Base-by-base conservation (phyloP, 495 filamentous ascomycete genomes). In the Jackrogersella multiformis region DNA sequence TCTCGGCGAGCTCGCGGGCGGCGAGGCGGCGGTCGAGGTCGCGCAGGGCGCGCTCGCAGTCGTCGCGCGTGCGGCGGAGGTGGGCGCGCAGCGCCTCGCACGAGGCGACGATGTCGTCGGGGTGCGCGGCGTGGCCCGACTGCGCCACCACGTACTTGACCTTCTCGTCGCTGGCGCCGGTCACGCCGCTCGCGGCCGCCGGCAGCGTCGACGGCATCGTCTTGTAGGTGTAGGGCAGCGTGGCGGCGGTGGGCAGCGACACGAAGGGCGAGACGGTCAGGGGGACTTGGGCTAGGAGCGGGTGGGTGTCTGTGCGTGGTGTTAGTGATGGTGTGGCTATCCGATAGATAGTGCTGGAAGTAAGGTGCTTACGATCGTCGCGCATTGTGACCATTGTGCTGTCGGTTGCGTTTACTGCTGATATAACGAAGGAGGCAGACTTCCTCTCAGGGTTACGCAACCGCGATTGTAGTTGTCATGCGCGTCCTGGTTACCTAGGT, bases 191-290 rank as follows among this genome's bases (percentile, higher is more conserved):
- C 20, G 88, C 84, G 9, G 93, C 92, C 1, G 90, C 89, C 0
- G 95, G 95, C 0, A 99, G 84, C 1, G 91, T 89, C 5, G 91
- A 92, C 0, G 95, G 89, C 64, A 99, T 88, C 4, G 88, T 82
- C 73, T 92, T 93, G 86, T 97, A 99, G 42, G 90, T 96, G 80
- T 97, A 98, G 30, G 95, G 95, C 1, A 99, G 87, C 2, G 95
- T 97, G 45, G 93, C 89, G 23, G 95, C 89, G 7, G 90, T 88
- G 26, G 96, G 95, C 36, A 98, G 92, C 62, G 88, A 90, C 77
- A 97, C 88, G 82, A 97, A 97, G 21, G 95, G 95, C 28, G 94
- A 97, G 56, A 97, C 93, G 61, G 92, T 94, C 51, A 98, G 84
- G 53, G 94, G 92, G 53, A 97, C 86, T 78, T 99, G 95, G 64